Evolutionary conservation across 192 early-diverging fungal species (phyloP).

Genomic region (Linnemannia zychae): DNA sequence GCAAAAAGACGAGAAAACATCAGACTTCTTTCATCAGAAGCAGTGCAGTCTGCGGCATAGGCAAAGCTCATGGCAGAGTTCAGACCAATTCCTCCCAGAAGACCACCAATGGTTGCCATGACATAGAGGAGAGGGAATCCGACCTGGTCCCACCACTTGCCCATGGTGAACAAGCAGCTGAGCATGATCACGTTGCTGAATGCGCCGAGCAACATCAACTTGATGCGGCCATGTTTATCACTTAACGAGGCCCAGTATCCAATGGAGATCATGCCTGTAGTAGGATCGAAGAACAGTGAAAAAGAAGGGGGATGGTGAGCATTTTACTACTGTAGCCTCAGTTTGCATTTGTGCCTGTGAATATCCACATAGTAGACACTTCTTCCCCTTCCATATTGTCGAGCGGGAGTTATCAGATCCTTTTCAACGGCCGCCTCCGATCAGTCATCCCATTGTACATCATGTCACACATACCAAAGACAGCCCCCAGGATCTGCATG

Average conservation of each 20-base stretch:
- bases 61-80: constrained; percentile 32
- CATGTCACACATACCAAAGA: constrained; percentile 31
- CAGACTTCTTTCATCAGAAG: constrained; percentile 21
- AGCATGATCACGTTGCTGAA: constrained; percentile 12
- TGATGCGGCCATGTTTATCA: constrained; percentile 38
- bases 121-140: constrained; percentile 28
- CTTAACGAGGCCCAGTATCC: constrained; percentile 49
- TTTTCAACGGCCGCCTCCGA: neutral
- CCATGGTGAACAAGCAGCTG: constrained; percentile 11
- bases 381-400: neutral
- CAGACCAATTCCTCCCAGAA: constrained; percentile 25
- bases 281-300: neutral
- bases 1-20: constrained; percentile 38
- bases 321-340: too few species aligned
- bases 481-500: constrained; percentile 24
- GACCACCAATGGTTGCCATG: neutral
- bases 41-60: constrained; percentile 47
- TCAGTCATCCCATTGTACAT: neutral
- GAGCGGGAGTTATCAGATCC: neutral
- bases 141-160: constrained; percentile 42
- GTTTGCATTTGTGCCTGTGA: neutral
- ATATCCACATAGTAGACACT: neutral
- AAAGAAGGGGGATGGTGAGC: neutral
- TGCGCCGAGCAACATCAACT: constrained; percentile 19
- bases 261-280: constrained; percentile 24